phyloP scores from a whole-genome alignment of 805 yeast species.

The Clavispora fructus region DNA sequence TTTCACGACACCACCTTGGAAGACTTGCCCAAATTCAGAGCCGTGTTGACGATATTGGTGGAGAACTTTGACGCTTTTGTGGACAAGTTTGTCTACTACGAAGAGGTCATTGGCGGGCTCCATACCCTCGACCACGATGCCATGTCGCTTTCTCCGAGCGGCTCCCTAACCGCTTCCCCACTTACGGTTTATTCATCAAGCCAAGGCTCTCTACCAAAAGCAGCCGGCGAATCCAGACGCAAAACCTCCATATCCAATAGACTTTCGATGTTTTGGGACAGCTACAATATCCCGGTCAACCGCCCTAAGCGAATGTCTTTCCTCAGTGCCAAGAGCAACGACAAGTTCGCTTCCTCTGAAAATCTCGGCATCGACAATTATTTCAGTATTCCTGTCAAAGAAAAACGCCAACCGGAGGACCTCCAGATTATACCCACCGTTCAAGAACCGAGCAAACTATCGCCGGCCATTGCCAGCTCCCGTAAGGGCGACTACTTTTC shows the following conservation, averaged over 20 bases:
- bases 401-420: background rate
- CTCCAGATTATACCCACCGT: background rate
- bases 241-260: constrained; percentile 15
- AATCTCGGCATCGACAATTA: background rate
- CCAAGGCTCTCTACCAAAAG: constrained; percentile 6
- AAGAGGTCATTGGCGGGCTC: constrained; percentile 6
- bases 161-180: constrained; percentile 10
- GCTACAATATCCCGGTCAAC: constrained; percentile 15
- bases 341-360: background rate
- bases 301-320: constrained; percentile 15
- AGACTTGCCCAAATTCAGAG: constrained; percentile 9
- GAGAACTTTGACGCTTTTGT: constrained; percentile 10
- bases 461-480: background rate
- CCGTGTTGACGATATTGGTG: constrained; percentile 14
- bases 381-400: background rate
- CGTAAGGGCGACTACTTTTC: background rate
- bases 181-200: constrained; percentile 11
- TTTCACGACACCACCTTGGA: constrained; percentile 14
- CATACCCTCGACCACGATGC: constrained; percentile 6
- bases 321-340: background rate
- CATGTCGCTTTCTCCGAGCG: constrained; percentile 6
- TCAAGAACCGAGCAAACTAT: background rate
- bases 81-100: constrained; percentile 4
- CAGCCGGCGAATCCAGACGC: constrained; percentile 6
- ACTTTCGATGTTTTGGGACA: constrained; percentile 15